Percentiles rank a stretch among this genome's conserved stretches.
Evolutionary conservation across 1,139 yeast species (phyloP).

Genomic region (Saccharomyces hybrid): DNA sequence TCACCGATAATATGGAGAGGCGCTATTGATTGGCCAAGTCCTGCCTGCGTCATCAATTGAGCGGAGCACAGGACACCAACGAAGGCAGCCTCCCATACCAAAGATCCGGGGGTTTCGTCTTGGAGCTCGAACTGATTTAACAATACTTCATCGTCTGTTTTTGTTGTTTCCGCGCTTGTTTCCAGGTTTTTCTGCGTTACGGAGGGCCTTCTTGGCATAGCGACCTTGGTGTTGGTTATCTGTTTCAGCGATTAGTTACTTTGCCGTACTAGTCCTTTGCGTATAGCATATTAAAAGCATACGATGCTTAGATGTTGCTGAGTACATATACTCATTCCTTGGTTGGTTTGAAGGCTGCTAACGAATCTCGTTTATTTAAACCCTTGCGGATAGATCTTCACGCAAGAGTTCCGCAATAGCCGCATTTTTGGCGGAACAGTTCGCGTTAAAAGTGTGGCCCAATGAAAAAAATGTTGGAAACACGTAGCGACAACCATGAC

Average conservation of each 20-base stretch:
- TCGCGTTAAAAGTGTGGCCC: too few relatives aligned
- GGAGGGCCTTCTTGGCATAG: neutral
- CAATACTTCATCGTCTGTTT: neutral
- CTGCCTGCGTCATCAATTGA: conserved; percentile 15
- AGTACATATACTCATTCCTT: too few relatives aligned
- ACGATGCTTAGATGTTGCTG: too few relatives aligned
- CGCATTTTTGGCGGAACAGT: too few relatives aligned
- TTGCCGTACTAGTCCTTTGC: neutral
- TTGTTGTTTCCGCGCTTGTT: neutral
- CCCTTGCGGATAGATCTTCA: too few relatives aligned
- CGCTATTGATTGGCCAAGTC: conserved; percentile 14
- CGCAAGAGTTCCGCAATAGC: too few relatives aligned
- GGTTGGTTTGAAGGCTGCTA: too few relatives aligned
- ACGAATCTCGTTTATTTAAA: too few relatives aligned
- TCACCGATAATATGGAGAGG: conserved; percentile 13
- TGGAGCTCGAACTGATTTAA: neutral
- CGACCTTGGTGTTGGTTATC: neutral
- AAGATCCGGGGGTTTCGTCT: neutral
- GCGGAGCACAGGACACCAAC: conserved; percentile 9
- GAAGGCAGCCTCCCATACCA: conserved; percentile 7
- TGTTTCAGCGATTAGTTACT: neutral
- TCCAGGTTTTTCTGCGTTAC: neutral
- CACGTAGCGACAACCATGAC: too few relatives aligned
- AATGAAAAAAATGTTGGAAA: too few relatives aligned
- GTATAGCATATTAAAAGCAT: neutral